Evolutionary conservation across 495 filamentous ascomycete species (phyloP).

Genomic region (Tuber brumale): DNA sequence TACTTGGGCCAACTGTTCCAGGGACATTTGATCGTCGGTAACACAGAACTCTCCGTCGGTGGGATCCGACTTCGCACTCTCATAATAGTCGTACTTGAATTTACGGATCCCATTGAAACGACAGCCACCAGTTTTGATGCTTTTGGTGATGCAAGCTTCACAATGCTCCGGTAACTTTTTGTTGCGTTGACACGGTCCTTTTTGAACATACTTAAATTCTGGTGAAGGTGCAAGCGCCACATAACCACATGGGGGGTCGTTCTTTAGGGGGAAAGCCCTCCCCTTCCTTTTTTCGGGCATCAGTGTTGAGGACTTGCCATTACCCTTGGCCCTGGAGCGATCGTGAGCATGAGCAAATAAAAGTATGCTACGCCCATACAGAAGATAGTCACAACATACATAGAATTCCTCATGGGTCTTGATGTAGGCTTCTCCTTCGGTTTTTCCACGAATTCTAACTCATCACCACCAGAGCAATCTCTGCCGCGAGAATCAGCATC

Average conservation of each 20-base stretch:
- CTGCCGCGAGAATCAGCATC: not conserved
- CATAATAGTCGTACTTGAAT: constrained; percentile 24
- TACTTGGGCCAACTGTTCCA: not conserved
- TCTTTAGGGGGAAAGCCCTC: not conserved
- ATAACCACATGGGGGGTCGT: not conserved
- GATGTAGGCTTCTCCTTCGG: not conserved
- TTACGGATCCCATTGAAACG: constrained; percentile 31
- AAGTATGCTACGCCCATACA: not conserved
- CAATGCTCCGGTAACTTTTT: constrained; percentile 23
- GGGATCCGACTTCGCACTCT: constrained; percentile 1
- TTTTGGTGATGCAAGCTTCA: constrained; percentile 36
- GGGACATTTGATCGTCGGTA: not conserved
- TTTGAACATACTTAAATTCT: not conserved
- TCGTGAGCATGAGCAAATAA: not conserved
- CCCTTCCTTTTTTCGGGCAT: not conserved
- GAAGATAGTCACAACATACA: not conserved
- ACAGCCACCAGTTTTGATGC: constrained; percentile 24
- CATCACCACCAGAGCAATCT: not conserved
- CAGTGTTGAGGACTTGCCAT: not conserved
- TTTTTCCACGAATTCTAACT: not conserved
- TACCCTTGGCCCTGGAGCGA: not conserved
- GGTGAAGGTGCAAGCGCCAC: not conserved
- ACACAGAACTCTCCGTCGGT: constrained; percentile 25
- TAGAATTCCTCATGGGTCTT: not conserved
- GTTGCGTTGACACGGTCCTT: not conserved